Evolutionary conservation across 495 filamentous ascomycete genomes (phyloP), one percentile per base, ranked within the genome.

Genomic region (Hypoxylon lienhwacheense): DNA sequence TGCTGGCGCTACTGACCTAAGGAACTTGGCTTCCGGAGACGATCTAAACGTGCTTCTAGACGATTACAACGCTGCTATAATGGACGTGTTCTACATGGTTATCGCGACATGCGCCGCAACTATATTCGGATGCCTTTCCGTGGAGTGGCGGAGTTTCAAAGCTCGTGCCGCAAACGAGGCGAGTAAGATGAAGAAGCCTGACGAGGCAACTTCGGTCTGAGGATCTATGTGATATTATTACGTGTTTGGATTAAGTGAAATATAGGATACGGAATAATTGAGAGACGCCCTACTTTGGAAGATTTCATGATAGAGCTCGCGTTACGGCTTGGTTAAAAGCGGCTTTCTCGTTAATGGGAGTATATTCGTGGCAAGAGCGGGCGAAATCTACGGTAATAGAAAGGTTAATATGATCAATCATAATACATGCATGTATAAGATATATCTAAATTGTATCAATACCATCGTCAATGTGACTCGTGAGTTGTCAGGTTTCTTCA

Each of bases 1-100:
- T 3, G 66, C 74, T 5, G 75, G 84, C 2, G 81, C 83, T 40
- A 77, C 77, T 12, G 77, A 78, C 36, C 62, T 73, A 44, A 62
- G 62, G 11, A 43, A 37, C 12, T 5, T 56, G 12, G 53, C 41
- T 25, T 56, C 53, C 4, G 46, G 37, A 1, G 37, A 33, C 11
- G 53, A 56, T 22, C 24, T 56, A 6, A 6, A 12, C 2, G 25
- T 25, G 8, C 53, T 56, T 20, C 31, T 56, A 0, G 43, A 45
- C 10, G 53, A 56, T 11, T 56, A 56, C 11, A 56, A 50, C 33
- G 45, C 10, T 3, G 53, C 53, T 12, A 35, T 56, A 10, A 15
- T 56, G 7, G 33, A 49, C n/a, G 46, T 56, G 4, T 56, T 50
- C 10, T 56, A 56, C 12, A 24, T 56, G 46, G 31, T 50, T 24